Conservation (phyloP, 257 asterid genomes). For the Solanum habrochaites region DNA sequence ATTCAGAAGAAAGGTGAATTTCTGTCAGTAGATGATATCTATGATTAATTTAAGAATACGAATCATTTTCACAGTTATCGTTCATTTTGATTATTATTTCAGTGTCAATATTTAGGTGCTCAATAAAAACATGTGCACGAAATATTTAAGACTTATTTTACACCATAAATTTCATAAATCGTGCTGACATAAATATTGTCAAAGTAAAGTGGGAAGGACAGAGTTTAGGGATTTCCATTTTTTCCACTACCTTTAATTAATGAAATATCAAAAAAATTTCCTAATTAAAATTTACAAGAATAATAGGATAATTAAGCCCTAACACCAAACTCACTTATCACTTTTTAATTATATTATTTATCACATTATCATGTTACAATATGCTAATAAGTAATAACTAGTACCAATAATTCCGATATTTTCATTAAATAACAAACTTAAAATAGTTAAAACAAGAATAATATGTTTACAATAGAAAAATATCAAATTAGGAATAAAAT, state of each 20-base stretch:
- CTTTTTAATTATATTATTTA: neutral
- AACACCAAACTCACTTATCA: neutral
- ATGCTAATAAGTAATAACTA: neutral
- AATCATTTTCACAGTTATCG: too few species aligned
- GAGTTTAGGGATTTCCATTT: neutral
- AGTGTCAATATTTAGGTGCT: too few species aligned
- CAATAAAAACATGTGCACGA: too few species aligned
- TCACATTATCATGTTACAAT: neutral
- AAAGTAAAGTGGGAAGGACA: neutral
- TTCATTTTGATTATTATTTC: too few species aligned
- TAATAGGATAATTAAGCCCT: neutral
- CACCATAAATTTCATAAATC: neutral
- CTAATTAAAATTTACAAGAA: neutral
- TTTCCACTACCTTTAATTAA: neutral
- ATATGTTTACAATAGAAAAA: neutral
- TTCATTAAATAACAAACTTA: neutral
- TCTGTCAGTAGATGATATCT: too few species aligned
- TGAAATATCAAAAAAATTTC: neutral
- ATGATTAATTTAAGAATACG: too few species aligned
- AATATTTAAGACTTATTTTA: neutral
- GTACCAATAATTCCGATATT: neutral
- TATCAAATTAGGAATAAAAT: neutral
- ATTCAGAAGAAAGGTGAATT: accelerated
- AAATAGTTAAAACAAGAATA: neutral
- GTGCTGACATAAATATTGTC: neutral